phyloP scores from a whole-genome alignment of 2,329 filamentous ascomycete species.

The Sporothrix protearum region DNA sequence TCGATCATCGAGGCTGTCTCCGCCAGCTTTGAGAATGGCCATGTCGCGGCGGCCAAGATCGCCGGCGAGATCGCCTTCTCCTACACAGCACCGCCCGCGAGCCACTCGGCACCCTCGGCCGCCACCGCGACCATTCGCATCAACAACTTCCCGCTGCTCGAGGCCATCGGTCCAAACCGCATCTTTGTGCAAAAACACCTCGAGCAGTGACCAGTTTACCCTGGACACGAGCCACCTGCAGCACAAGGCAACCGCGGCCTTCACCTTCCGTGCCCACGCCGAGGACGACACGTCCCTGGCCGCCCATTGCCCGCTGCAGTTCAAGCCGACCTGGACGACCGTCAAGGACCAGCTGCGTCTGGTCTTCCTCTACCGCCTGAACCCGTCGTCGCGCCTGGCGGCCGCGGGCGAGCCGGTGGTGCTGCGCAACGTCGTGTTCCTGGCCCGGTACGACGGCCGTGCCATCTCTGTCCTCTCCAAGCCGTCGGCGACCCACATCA shows the following conservation, averaged over 20 bases:
- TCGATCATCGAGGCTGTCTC: conserved; percentile 92
- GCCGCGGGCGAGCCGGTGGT: conserved; percentile 36
- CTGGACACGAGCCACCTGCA: conserved; percentile 69
- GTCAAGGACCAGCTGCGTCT: conserved; percentile 82
- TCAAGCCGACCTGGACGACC: conserved; percentile 77
- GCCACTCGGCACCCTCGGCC: conserved; percentile 38
- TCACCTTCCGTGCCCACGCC: conserved; percentile 86
- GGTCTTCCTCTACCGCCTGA: conserved; percentile 78
- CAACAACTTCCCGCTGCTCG: conserved; percentile 81
- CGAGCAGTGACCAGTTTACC: conserved; percentile 70
- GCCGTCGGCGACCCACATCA: conserved; percentile 72
- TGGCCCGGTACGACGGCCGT: conserved; percentile 67
- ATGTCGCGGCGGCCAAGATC: conserved; percentile 67
- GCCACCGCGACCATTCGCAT: conserved; percentile 69
- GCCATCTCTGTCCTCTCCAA: conserved; percentile 71
- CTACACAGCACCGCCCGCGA: conserved; percentile 53
- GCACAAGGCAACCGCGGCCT: conserved; percentile 71
- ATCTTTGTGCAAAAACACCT: conserved; percentile 73
- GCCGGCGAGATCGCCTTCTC: conserved; percentile 86
- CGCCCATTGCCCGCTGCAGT: conserved; percentile 65
- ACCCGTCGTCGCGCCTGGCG: conserved; percentile 48
- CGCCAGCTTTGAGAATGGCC: conserved; percentile 73
- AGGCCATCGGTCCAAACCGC: conserved; percentile 90
- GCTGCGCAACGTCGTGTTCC: conserved; percentile 69
- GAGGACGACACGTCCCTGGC: conserved; percentile 50